Evolutionary conservation across 306 rosid species (phyloP).

Genomic region (Vigna reflexopilosa): DNA sequence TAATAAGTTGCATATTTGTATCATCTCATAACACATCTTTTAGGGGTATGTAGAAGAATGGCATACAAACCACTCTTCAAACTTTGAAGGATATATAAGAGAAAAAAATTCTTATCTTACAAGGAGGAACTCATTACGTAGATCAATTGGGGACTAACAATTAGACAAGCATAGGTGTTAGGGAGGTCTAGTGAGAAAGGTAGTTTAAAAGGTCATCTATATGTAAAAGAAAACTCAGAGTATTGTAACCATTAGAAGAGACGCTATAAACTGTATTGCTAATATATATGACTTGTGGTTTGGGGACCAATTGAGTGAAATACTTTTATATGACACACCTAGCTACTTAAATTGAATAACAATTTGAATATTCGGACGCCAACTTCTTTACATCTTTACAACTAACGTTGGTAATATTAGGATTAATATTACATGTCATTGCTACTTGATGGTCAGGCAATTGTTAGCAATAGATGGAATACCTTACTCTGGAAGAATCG

Average conservation of each 20-base stretch:
- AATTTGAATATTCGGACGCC: not conserved
- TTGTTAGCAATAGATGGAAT: constrained; percentile 35
- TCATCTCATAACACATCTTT: not conserved
- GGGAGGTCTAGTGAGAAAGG: not conserved
- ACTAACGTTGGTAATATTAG: not conserved
- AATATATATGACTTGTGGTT: not conserved
- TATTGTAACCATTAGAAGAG: not conserved
- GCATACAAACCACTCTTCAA: not conserved
- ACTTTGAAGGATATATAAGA: not conserved
- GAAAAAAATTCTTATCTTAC: not conserved
- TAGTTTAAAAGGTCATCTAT: not conserved
- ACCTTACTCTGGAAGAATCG: constrained; percentile 95
- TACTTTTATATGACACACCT: constrained; percentile 3
- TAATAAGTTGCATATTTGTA: not conserved
- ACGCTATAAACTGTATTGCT: not conserved
- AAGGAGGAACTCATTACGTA: not conserved
- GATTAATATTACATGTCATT: constrained; percentile 15
- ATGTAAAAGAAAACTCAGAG: not conserved
- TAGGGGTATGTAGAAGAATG: not conserved
- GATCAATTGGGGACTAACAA: not conserved
- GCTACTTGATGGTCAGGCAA: constrained; percentile 2
- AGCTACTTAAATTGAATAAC: constrained; percentile 12
- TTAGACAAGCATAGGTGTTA: not conserved
- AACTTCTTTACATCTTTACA: constrained; percentile 22
- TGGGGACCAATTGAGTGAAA: not conserved